phyloP scores from a whole-genome alignment of 2,329 filamentous ascomycete species.

The Aspergillus aculeatus region DNA sequence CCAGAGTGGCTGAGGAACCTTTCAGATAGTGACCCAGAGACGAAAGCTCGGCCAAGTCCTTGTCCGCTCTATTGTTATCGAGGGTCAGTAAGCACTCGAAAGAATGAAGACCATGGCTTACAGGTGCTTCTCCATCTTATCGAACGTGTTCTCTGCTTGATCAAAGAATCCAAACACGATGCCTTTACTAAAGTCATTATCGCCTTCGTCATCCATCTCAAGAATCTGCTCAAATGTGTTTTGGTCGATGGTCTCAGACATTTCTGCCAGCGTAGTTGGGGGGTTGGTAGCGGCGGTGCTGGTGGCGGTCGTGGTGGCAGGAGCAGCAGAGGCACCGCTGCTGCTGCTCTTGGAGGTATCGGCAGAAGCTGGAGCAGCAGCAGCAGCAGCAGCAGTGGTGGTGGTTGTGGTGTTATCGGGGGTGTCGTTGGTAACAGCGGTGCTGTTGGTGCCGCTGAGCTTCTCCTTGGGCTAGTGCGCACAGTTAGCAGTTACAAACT shows the following conservation, averaged over 20 bases:
- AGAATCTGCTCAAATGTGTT: constrained; percentile 90
- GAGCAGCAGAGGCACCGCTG: background rate
- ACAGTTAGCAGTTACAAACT: constrained; percentile 8
- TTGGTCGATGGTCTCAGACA: constrained; percentile 74
- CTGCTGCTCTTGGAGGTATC: background rate
- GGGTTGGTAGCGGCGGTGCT: constrained; percentile 19
- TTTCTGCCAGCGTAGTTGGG: constrained; percentile 53
- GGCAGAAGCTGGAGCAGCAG: background rate
- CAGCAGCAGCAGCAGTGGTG: background rate
- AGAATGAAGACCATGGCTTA: constrained; percentile 52
- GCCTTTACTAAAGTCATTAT: constrained; percentile 81
- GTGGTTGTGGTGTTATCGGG: background rate
- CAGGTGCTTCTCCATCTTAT: constrained; percentile 78
- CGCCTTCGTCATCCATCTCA: constrained; percentile 94
- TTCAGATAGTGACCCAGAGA: constrained; percentile 93
- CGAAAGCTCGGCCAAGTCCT: constrained; percentile 73
- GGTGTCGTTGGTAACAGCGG: background rate
- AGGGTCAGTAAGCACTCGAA: background rate
- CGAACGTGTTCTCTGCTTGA: constrained; percentile 83
- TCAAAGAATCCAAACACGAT: constrained; percentile 93
- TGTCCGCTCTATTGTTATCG: constrained; percentile 54
- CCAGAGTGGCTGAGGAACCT: constrained; percentile 91
- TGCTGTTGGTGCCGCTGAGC: background rate
- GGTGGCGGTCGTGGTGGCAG: background rate
- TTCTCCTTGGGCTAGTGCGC: constrained; percentile 43